Conservation (phyloP, 208 protist genomes). For the Spongospora subterranea region DNA sequence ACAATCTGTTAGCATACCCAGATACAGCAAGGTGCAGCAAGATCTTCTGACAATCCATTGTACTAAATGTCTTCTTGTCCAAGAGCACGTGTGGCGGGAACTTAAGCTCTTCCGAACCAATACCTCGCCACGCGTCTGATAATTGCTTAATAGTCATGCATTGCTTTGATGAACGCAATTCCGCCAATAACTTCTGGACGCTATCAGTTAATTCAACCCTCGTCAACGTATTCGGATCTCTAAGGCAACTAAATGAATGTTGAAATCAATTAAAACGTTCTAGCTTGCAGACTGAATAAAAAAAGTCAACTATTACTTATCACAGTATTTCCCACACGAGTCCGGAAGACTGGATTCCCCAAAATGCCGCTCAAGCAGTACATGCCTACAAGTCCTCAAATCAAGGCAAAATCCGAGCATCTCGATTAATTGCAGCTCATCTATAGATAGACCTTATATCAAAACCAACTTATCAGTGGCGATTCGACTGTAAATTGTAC, state of each 20-base stretch:
- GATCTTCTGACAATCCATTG: neutral
- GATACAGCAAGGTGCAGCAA: neutral
- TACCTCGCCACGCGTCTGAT: neutral
- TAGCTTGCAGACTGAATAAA: neutral
- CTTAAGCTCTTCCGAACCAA: neutral
- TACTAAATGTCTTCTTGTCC: conserved; percentile 15
- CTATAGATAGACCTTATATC: neutral
- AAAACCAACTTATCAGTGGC: neutral
- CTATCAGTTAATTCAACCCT: neutral
- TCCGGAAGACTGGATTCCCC: neutral
- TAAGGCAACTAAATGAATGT: neutral
- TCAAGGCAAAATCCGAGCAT: conserved; percentile 8
- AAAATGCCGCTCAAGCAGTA: conserved; percentile 20
- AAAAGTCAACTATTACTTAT: conserved; percentile 7
- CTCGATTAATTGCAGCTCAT: conserved; percentile 13
- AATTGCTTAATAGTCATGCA: neutral
- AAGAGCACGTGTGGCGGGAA: neutral
- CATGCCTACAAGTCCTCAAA: conserved; percentile 9
- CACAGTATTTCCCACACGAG: neutral
- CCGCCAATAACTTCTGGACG: neutral
- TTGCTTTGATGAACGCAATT: neutral
- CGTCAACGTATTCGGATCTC: neutral
- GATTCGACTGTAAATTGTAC: neutral
- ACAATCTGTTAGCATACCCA: neutral
- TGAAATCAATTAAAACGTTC: no score